Evolutionary conservation across 805 yeast species (phyloP).

Genomic region (Yarrowia phangngaensis): DNA sequence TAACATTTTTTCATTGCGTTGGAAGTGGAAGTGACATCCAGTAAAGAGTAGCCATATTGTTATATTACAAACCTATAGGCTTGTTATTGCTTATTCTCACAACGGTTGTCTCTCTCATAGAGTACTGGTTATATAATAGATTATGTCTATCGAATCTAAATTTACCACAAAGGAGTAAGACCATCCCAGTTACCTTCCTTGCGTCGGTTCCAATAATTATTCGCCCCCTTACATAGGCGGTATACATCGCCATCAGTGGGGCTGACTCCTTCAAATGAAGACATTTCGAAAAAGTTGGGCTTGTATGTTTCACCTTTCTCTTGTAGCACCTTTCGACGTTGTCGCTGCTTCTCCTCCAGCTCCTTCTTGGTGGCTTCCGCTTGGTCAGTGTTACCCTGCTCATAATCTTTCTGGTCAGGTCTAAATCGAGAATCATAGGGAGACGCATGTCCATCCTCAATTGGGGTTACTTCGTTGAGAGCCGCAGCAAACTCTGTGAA

Average conservation of each 20-base stretch:
- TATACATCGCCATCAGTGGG: constrained; percentile 46
- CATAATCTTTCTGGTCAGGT: constrained; percentile 78
- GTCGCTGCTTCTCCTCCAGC: constrained; percentile 78
- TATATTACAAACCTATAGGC: too few relatives aligned
- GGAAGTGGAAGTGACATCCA: too few relatives aligned
- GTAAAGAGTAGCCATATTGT: too few relatives aligned
- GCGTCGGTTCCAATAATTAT: constrained; percentile 74
- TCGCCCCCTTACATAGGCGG: constrained; percentile 54
- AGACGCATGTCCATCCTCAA: constrained; percentile 64
- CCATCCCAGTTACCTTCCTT: constrained; percentile 41
- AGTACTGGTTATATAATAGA: background rate
- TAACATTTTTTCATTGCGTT: too few relatives aligned
- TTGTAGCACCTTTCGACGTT: constrained; percentile 58
- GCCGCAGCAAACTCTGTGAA: constrained; percentile 79
- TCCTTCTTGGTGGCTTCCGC: constrained; percentile 69
- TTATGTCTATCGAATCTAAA: background rate
- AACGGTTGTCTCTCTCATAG: too few relatives aligned
- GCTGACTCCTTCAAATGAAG: constrained; percentile 39
- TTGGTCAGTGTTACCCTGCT: constrained; percentile 58
- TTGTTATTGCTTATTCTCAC: too few relatives aligned
- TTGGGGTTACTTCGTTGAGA: constrained; percentile 68
- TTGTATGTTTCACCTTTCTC: constrained; percentile 45
- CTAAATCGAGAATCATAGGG: constrained; percentile 87
- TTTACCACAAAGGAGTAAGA: constrained; percentile 29
- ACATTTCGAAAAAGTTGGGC: constrained; percentile 62